A percentile compares a stretch with the other conserved stretches of the same genome.
Conservation (phyloP, 1,139 yeast species). For the Saccharomyces hybrid region DNA sequence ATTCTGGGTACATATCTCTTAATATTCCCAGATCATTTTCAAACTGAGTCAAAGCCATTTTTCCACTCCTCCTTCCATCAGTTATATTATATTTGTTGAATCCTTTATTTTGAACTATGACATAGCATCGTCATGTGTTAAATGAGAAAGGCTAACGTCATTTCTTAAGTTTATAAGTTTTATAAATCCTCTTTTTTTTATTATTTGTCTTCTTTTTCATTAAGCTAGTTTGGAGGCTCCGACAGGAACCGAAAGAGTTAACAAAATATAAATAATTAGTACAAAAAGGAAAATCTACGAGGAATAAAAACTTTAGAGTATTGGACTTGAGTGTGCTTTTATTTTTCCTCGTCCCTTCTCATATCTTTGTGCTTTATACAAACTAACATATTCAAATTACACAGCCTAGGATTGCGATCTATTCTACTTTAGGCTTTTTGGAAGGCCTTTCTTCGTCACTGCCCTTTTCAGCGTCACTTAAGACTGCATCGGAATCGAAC, state of each 20-base stretch:
- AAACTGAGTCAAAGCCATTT: constrained; percentile 3
- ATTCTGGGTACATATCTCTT: constrained; percentile 46
- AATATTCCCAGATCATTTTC: constrained; percentile 44
- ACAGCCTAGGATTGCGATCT: constrained; percentile 5
- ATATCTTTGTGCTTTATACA: background rate
- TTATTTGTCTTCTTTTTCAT: background rate
- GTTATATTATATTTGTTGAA: background rate
- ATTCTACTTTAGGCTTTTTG: constrained; percentile 31
- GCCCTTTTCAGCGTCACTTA: constrained; percentile 38
- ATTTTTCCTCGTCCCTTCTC: no score
- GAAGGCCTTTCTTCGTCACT: constrained; percentile 34
- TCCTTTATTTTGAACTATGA: background rate
- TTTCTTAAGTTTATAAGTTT: background rate
- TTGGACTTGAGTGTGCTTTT: no score
- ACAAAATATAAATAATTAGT: background rate
- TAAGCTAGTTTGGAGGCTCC: background rate
- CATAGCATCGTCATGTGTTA: background rate
- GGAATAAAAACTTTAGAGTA: background rate
- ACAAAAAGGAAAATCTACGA: no score
- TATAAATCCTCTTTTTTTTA: background rate
- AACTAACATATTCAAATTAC: background rate
- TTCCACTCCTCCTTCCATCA: background rate
- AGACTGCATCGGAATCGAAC: constrained; percentile 66
- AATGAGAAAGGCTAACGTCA: background rate
- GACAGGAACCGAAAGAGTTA: background rate